Evolutionary conservation across 805 yeast species (phyloP), one percentile per base, ranked within the genome.

Genomic region (Scheffersomyces spartinae): DNA sequence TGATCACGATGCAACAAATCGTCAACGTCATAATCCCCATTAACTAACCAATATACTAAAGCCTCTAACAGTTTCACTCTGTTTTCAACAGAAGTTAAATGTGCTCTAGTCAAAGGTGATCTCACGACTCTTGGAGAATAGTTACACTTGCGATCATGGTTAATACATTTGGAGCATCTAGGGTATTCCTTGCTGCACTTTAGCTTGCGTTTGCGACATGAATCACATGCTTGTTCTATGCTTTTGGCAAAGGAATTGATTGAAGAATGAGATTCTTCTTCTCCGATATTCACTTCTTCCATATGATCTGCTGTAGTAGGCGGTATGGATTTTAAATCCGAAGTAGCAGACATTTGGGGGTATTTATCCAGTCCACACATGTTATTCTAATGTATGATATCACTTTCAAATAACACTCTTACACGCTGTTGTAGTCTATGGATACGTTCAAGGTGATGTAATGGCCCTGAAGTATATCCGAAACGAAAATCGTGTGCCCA

Each of bases 111-210:
- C 29, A 83, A 53, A 0, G 94, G 94, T 4, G 88, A 74, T 28
- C 94, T 59, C 17, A 78, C 75, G 2, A 75, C 67, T 32, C 80
- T 61, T 9, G 95, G 94, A 13, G 86, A 75, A 43, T 83, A 83
- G 2, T 69, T 52, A 48, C 95, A 83, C 17, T 67, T 66, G 80
- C 93, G 76, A 13, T 63, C 59, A 43, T 80, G 83, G 28, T 67
- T 71, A 6, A 62, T 47, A 54, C 95, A 83, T 42, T 81, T 81
- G 23, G 74, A 56, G 43, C 94, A 83, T 34, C 66, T 68, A 2
- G 94, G 95, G 15, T 52, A 61, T 32, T 75, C 82, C 41, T 81
- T 83, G 16, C 93, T 73, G 45, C 95, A 83, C 43, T 74, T 76
- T 32, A 82, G 61, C 50, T 83, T 83, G 28, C 91, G 62, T 37